Evolutionary conservation across 177 flowering plant genomes (phyloP), one percentile per base, ranked within the genome.

Genomic region (Tripterygium wilfordii): DNA sequence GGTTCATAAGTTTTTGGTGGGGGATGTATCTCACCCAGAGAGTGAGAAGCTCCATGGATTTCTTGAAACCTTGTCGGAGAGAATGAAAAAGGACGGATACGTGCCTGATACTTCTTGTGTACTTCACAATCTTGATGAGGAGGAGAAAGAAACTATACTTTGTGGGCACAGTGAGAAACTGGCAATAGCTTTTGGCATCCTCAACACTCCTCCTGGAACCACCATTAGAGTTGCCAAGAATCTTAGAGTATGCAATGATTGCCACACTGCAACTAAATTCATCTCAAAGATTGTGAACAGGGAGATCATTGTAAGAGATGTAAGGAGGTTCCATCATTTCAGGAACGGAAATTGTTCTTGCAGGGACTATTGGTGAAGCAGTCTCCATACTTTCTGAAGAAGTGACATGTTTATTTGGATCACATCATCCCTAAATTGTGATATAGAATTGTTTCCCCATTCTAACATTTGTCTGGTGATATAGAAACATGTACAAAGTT

Each of bases 161-260:
- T 79, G 89, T 56, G 83, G 83, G 25, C 96, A 87, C 48, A 87
- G 92, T 27, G 89, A 87, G 71, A 75, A 73, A 58, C 52, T 87
- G 53, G 89, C 96, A 2, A 78, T 87, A 28, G 92, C 89, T 22
- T 87, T 84, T 48, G 92, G 92, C 5, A 73, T 87, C 27, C 71
- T 87, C 23, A 87, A 87, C 48, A 78, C 70, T 3, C 71, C 79
- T 29, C 87, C 85, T 2, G 89, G 92, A 2, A 68, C 79, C 3
- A 63, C 74, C 16, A 78, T 87, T 53, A 75, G 92, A 43, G 78
- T 87, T 30, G 66, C 92, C 19, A 87, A 87, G 73, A 87, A 87
- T 68, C 80, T 87, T 7, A 69, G 92, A 43, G 83, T 87, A n/a
- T 87, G 92, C 48, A 82, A 80, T 45, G 96, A 87, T 54, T 87